A percentile compares a stretch with the other conserved stretches of the same genome.
These are phyloP conservation scores for Gossypium thurberi DNA, from an alignment of 345 rosid species.

Conservation along the genomic window DNA sequence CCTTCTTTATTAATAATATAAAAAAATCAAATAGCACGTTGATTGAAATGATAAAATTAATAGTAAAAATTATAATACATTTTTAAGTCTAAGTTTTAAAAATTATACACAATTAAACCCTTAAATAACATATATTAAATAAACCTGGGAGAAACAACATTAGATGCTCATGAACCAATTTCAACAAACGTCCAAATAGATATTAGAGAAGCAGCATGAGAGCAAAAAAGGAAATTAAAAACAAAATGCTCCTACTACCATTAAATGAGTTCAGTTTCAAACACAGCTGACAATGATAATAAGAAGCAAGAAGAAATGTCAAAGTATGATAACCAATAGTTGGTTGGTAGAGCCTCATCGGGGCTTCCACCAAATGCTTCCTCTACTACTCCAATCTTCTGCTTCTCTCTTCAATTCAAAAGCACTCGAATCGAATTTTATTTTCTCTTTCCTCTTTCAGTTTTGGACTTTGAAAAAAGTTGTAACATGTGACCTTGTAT, in stretches of 20 bases:
- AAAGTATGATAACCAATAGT: conserved; percentile 61
- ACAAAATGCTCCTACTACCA: neutral
- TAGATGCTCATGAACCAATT: neutral
- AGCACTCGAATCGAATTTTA: conserved; percentile 43
- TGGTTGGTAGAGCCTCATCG: conserved; percentile 61
- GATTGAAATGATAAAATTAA: no score
- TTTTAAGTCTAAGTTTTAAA: no score
- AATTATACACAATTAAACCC: no score
- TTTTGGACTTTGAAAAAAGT: conserved; percentile 30
- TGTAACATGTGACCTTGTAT: conserved; percentile 34
- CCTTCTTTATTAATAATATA: no score
- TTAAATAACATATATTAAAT: neutral
- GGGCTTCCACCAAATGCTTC: conserved; percentile 82
- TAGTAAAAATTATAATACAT: no score
- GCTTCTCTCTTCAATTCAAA: conserved; percentile 77
- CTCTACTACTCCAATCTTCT: conserved; percentile 81
- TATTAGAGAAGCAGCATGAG: no score
- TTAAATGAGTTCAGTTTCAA: conserved; percentile 9
- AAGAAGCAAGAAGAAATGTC: conserved; percentile 55
- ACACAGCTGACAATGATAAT: conserved; percentile 4
- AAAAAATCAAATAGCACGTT: no score
- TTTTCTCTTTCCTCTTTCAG: conserved; percentile 25
- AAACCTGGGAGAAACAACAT: neutral
- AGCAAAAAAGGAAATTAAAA: neutral
- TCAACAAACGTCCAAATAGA: neutral